A percentile compares a stretch with the other conserved stretches of the same genome.
These are phyloP conservation scores for Dendrocalamus latiflorus DNA, from an alignment of 202 grass and related monocot species.

Conservation along the genomic window DNA sequence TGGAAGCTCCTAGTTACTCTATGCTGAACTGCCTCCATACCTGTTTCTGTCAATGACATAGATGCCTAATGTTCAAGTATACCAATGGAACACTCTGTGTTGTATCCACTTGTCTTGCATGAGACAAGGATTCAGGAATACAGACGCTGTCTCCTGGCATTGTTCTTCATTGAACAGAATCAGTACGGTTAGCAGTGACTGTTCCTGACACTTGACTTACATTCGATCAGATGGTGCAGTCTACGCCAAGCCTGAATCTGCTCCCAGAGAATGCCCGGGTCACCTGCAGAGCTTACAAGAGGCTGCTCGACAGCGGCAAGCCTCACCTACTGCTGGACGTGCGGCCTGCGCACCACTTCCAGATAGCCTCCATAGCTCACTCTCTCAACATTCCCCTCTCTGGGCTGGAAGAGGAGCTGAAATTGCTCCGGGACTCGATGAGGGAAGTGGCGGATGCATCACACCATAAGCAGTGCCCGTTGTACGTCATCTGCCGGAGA, in stretches of 20 bases:
- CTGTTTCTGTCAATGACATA: background rate
- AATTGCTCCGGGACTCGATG: slow-evolving; percentile 31
- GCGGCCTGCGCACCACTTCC: slow-evolving; percentile 74
- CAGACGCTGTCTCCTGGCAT: background rate
- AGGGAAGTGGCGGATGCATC: background rate
- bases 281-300: no score
- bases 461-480: slow-evolving; percentile 3
- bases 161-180: background rate
- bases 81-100: background rate
- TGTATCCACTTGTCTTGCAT: background rate
- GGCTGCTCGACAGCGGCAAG: no score
- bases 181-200: background rate
- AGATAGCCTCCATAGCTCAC: slow-evolving; percentile 59
- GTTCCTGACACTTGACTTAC: background rate
- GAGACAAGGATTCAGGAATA: background rate
- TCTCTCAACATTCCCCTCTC: slow-evolving; percentile 72
- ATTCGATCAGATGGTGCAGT: slow-evolving; percentile 38
- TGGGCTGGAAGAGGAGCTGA: slow-evolving; percentile 51
- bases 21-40: background rate
- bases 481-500: slow-evolving; percentile 76
- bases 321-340: slow-evolving; percentile 75
- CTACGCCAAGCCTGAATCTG: slow-evolving; percentile 35
- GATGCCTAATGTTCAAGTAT: background rate
- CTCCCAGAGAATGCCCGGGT: slow-evolving; percentile 54
- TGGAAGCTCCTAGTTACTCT: background rate